Base-by-base conservation (phyloP, 2,329 filamentous ascomycete species). In the Fusarium sp. region DNA sequence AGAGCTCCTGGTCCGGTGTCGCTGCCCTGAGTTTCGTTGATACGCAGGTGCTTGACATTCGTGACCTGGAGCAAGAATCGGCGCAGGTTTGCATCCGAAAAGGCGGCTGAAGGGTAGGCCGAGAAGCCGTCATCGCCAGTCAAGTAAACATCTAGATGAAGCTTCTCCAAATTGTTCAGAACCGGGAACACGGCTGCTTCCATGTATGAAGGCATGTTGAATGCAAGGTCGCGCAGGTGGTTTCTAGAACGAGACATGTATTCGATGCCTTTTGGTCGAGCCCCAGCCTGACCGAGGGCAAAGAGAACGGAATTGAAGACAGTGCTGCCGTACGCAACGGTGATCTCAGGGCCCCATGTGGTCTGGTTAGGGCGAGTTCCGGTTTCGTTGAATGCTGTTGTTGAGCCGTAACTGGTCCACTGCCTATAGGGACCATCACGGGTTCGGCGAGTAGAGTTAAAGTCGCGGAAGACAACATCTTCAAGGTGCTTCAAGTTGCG, bases 391-490 rank as follows among this genome's bases (percentile, higher is more conserved):
- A 72, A 39, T 11, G 85, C 81, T 0, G 85, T 87, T 0, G 77
- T 78, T 20, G 83, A 80, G 3, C 90, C 89, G 73, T 91, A 92
- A 78, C 89, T 90, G 9, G 79, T 82, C 91, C 91, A 92, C 1
- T 75, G 65, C 0, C 73, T 77, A 14, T 68, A 20, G 1, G 35
- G 56, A 2, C 83, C 83, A 57, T 93, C 91, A 4, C 91, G 87
- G 14, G 76, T 77, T 6, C 90, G 87, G 11, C 80, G 84, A 0
- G 6, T 24, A 0, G 88, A 88, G 76, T 87, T 83, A 80, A 89
- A 92, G 77, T 93, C 89, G 20, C 91, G 87, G 27, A 93, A 82
- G 27, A 89, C 88, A 16, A 93, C 79, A 0, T 86, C 88, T 33
- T 88, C 81, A 6, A 93, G 85, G 64, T 89, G 89, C 0, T 80